These are phyloP conservation scores for Lactarius psammicola DNA, from an alignment of 768 basidiomycete species.

Conservation along the genomic window DNA sequence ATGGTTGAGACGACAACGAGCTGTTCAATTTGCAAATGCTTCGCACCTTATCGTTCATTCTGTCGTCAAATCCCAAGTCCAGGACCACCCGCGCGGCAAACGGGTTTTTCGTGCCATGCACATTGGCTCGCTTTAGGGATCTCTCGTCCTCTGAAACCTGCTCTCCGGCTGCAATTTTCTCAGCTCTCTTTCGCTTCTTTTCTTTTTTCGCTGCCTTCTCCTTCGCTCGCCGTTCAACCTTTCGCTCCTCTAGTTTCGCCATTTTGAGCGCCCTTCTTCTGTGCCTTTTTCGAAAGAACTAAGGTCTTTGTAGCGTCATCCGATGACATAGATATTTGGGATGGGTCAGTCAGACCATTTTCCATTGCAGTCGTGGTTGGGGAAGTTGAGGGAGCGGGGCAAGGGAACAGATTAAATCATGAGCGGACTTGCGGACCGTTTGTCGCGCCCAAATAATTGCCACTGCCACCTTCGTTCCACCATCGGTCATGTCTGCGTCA, in stretches of 20 bases:
- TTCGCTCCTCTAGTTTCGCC: conserved; percentile 59
- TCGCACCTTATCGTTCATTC: conserved; percentile 90
- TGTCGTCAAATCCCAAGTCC: conserved; percentile 89
- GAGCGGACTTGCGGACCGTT: conserved; percentile 15
- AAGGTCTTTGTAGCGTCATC: not conserved
- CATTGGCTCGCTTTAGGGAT: conserved; percentile 33
- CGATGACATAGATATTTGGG: not conserved
- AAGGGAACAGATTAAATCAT: not conserved
- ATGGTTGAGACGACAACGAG: not conserved
- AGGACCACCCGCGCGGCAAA: conserved; percentile 67
- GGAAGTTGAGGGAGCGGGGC: not conserved
- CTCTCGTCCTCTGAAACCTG: conserved; percentile 47
- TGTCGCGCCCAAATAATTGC: not conserved
- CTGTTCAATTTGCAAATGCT: not conserved
- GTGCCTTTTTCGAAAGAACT: conserved; percentile 71
- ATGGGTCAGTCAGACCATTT: not conserved
- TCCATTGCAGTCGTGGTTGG: conserved; percentile 13
- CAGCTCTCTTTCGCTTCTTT: conserved; percentile 60
- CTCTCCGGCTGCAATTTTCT: conserved; percentile 65
- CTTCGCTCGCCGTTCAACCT: conserved; percentile 69
- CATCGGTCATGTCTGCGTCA: conserved; percentile 14
- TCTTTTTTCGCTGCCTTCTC: conserved; percentile 78
- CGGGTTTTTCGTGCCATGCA: conserved; percentile 30
- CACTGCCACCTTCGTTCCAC: not conserved
- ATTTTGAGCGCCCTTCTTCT: conserved; percentile 75